Conservation (phyloP, 1,284 basidiomycete genomes). For the Cerrena zonata region DNA sequence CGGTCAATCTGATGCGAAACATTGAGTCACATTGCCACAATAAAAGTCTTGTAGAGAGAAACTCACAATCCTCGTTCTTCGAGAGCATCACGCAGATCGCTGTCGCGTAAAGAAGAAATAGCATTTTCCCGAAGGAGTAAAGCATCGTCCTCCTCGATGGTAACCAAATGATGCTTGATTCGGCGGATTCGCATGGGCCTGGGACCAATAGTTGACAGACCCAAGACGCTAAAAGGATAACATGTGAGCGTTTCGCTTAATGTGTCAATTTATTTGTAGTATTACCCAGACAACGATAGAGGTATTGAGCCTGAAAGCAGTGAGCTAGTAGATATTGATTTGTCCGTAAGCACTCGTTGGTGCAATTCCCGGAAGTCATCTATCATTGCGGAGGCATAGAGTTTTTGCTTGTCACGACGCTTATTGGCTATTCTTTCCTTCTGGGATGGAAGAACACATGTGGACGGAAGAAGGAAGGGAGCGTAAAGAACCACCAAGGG, state of each 20-base stretch:
- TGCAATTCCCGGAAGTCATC: constrained; percentile 26
- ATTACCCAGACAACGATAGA: constrained; percentile 28
- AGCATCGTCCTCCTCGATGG: constrained; percentile 54
- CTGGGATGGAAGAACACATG: constrained; percentile 82
- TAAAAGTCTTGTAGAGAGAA: constrained; percentile 4
- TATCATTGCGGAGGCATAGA: constrained; percentile 30
- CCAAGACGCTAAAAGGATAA: constrained; percentile 43
- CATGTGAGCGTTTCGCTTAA: too few relatives aligned
- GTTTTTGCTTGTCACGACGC: constrained; percentile 47
- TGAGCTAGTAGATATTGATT: constrained; percentile 13
- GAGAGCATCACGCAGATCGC: constrained; percentile 56
- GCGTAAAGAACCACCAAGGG: constrained; percentile 82
- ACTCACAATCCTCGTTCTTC: constrained; percentile 72
- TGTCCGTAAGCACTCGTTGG: constrained; percentile 32
- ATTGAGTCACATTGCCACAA: background rate
- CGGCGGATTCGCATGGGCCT: constrained; percentile 46
- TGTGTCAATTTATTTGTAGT: constrained; percentile 3
- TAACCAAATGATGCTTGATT: constrained; percentile 49
- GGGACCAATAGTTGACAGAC: constrained; percentile 54
- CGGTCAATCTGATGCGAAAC: constrained; percentile 29
- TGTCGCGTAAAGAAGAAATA: constrained; percentile 40
- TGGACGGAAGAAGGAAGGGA: constrained; percentile 81
- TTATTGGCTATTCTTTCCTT: constrained; percentile 63
- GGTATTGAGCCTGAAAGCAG: constrained; percentile 20
- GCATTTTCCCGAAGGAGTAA: constrained; percentile 47